Evolutionary conservation across 2,329 filamentous ascomycete species (phyloP), one percentile per base, ranked within the genome.

Genomic region (Ambrosiella cleistominuta): DNA sequence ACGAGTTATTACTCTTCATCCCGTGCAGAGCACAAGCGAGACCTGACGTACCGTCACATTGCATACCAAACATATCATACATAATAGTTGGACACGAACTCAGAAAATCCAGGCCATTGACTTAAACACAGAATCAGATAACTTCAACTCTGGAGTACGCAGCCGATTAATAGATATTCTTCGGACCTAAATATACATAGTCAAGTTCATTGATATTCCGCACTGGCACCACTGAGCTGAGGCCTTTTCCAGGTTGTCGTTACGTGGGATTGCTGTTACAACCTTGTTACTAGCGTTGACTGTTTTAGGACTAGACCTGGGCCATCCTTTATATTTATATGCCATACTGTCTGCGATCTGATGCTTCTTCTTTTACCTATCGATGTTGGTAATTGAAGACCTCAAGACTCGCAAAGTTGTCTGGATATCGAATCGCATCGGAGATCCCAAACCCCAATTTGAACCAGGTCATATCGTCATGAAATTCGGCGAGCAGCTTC

Each of bases 401-500:
- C 69, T 76, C 60, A 72, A 70, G 64, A 72, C 70, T 62, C 69
- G 67, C 64, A 66, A 68, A 63, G 70, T 65, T 63, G 67, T 67
- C 63, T 75, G 74, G 71, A 69, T 69, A 63, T 66, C 68, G 60
- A 67, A 65, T 60, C 68, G 64, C 61, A 60, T 65, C 63, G 58
- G 61, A 56, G 63, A 63, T 57, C 64, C 55, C 37, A 61, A 61
- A 54, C 70, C 68, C 65, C 68, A 65, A 63, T 68, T 73, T 62
- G 67, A 68, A 39, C 78, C 76, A 50, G 77, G 78, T 61, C 69
- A 75, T 63, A 68, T 81, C 72, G 74, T 79, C 74, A 84, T 84
- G 81, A 84, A 84, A 78, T 98, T 97, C 77, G 93, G 93, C 70
- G 88, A 96, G 72, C 90, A 98, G 78, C 82, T 98, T 67, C 88